Percentiles rank a stretch among this genome's conserved stretches.
Evolutionary conservation across 1,284 basidiomycete genomes (phyloP).

Genomic region (Sanghuangporus sanghuang): DNA sequence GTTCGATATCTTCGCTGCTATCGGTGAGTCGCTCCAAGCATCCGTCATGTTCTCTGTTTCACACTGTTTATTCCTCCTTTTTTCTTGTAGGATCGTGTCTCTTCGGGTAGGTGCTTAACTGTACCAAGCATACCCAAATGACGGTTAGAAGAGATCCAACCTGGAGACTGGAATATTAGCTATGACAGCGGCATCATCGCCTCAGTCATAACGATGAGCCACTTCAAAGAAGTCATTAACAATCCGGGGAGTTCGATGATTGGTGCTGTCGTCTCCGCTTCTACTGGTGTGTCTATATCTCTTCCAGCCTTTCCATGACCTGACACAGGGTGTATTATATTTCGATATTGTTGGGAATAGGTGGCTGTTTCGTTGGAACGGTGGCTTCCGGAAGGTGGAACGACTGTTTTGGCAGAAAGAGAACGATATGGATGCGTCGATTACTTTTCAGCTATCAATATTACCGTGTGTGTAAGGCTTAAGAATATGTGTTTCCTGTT

Average conservation of each 20-base stretch:
- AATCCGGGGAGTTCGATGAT: constrained; percentile 32
- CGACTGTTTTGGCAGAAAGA: constrained; percentile 46
- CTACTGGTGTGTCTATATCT: constrained; percentile 34
- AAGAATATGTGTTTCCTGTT: not conserved
- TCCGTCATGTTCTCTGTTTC: constrained; percentile 2
- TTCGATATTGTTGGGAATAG: constrained; percentile 22
- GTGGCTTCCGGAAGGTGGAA: constrained; percentile 46
- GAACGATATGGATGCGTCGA: constrained; percentile 46
- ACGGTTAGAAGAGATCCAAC: not conserved
- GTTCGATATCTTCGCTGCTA: constrained; percentile 44
- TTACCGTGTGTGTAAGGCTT: not conserved
- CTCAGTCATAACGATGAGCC: constrained; percentile 49
- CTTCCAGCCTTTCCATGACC: not conserved
- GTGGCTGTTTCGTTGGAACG: constrained; percentile 53
- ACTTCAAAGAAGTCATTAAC: constrained; percentile 44
- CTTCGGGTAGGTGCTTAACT: constrained; percentile 37
- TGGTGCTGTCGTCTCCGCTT: constrained; percentile 57
- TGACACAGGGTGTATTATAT: not conserved
- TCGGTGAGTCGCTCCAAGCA: constrained; percentile 32
- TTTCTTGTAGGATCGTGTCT: constrained; percentile 42
- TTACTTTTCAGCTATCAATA: not conserved
- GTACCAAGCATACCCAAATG: too few relatives aligned
- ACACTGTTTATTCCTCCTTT: not conserved
- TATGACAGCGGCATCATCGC: constrained; percentile 50
- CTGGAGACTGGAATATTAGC: not conserved